Evolutionary conservation across 148 eudicot species (phyloP).

Genomic region (Amaranthus cruentus): DNA sequence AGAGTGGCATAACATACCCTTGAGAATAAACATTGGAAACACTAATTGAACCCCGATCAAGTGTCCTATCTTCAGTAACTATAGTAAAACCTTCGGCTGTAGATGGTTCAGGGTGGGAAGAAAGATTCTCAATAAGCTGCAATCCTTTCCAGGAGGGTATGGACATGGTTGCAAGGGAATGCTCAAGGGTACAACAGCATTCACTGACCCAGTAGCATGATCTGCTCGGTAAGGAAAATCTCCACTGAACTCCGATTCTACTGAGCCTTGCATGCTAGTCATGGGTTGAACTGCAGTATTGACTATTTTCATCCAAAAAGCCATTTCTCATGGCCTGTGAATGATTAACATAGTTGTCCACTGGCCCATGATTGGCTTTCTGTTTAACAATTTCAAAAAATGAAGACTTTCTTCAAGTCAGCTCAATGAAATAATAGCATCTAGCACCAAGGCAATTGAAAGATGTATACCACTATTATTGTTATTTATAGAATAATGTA

Average conservation of each 20-base stretch:
- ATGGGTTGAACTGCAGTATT: constrained; percentile 36
- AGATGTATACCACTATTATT: no score
- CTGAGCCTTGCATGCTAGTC: constrained; percentile 36
- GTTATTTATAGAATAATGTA: no score
- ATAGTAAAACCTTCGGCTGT: constrained; percentile 38
- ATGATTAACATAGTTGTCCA: constrained; percentile 56
- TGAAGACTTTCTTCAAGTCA: not conserved
- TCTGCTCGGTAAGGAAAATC: constrained; percentile 35
- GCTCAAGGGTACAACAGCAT: constrained; percentile 33
- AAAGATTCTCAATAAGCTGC: constrained; percentile 41
- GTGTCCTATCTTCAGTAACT: constrained; percentile 37
- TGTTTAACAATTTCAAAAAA: constrained; percentile 29
- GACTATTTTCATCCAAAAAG: constrained; percentile 39
- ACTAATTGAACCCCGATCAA: constrained; percentile 41
- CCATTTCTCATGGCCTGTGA: constrained; percentile 44
- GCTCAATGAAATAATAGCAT: constrained; percentile 9
- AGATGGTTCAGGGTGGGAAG: constrained; percentile 37
- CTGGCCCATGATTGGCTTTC: constrained; percentile 58
- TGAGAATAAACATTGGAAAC: constrained; percentile 66
- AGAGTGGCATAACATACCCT: constrained; percentile 40
- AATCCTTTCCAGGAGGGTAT: constrained; percentile 35
- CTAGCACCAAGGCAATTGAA: not conserved
- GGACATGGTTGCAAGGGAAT: constrained; percentile 37
- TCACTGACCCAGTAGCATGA: constrained; percentile 31
- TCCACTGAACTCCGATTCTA: constrained; percentile 45